A percentile compares a stretch with the other conserved stretches of the same genome.
Conservation (phyloP, 2,329 filamentous ascomycete genomes). For the Colletotrichum cereale region DNA sequence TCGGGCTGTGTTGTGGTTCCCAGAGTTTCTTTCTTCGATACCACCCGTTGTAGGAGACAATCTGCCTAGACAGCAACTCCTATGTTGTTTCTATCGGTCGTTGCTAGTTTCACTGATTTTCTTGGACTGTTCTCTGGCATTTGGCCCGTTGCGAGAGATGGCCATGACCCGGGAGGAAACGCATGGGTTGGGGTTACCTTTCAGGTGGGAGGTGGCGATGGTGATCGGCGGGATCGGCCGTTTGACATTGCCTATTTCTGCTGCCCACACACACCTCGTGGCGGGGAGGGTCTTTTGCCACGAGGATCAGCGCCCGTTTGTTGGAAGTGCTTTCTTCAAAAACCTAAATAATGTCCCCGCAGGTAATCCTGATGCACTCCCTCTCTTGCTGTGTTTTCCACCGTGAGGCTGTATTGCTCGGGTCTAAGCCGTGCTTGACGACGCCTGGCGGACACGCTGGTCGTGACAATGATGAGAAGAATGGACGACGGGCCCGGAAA, state of each 20-base stretch:
- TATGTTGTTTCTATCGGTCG: accelerated
- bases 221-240: slow-evolving; percentile 39
- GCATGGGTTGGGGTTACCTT: slow-evolving; percentile 15
- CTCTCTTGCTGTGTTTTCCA: accelerated
- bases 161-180: not conserved
- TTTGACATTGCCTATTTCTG: slow-evolving; percentile 22
- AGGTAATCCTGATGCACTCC: not conserved
- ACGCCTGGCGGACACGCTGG: not conserved
- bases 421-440: not conserved
- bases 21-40: too few species aligned
- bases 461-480: not conserved
- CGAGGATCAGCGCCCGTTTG: too few species aligned
- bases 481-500: not conserved
- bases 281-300: not conserved
- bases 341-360: not conserved
- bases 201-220: slow-evolving; percentile 34
- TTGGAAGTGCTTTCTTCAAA: not conserved
- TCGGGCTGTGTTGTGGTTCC: not conserved
- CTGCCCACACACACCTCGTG: not conserved
- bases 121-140: too few species aligned
- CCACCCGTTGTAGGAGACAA: not conserved
- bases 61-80: not conserved
- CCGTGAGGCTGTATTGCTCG: too few species aligned
- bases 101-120: too few species aligned
- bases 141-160: not conserved